Evolutionary conservation across 108 stramenopile genomes (phyloP).

Genomic region (Cylindrotheca closterium): DNA sequence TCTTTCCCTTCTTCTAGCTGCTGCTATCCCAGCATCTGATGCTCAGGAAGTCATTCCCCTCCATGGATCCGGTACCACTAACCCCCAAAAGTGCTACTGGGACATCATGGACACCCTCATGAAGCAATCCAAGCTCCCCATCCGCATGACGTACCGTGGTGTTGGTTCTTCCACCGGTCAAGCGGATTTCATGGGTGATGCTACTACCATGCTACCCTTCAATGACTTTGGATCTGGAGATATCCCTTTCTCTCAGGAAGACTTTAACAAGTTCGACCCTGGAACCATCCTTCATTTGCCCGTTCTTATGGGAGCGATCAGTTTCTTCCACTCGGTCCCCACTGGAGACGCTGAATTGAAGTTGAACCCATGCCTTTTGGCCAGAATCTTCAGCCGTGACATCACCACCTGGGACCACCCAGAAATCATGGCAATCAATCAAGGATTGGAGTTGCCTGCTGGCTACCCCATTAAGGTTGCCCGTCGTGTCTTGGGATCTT

Average conservation of each 20-base stretch:
- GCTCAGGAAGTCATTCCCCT: slow-evolving; percentile 40
- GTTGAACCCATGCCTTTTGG: slow-evolving; percentile 69
- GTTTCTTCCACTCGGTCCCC: slow-evolving; percentile 78
- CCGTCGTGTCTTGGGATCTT: slow-evolving; percentile 69
- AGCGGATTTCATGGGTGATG: slow-evolving; percentile 69
- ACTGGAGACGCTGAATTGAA: slow-evolving; percentile 47
- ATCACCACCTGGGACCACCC: slow-evolving; percentile 72
- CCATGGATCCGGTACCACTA: slow-evolving; percentile 87
- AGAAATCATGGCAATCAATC: slow-evolving; percentile 53
- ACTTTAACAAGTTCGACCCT: slow-evolving; percentile 33
- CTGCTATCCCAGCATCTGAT: slow-evolving; percentile 4
- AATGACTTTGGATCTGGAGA: slow-evolving; percentile 84
- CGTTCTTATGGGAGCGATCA: slow-evolving; percentile 67
- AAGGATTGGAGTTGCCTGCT: slow-evolving; percentile 14
- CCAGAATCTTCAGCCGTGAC: slow-evolving; percentile 68
- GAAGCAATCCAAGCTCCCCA: slow-evolving; percentile 52
- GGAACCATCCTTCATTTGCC: slow-evolving; percentile 70
- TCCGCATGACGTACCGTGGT: slow-evolving; percentile 82
- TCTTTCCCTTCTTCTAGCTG: slow-evolving; percentile 16
- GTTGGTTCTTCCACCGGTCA: slow-evolving; percentile 82
- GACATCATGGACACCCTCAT: slow-evolving; percentile 64
- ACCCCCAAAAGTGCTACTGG: slow-evolving; percentile 87
- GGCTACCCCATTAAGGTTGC: slow-evolving; percentile 60
- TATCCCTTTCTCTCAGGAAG: slow-evolving; percentile 56
- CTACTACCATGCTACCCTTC: slow-evolving; percentile 13